Conservation (phyloP, 768 basidiomycete species). For the Phylloporus sp. region DNA sequence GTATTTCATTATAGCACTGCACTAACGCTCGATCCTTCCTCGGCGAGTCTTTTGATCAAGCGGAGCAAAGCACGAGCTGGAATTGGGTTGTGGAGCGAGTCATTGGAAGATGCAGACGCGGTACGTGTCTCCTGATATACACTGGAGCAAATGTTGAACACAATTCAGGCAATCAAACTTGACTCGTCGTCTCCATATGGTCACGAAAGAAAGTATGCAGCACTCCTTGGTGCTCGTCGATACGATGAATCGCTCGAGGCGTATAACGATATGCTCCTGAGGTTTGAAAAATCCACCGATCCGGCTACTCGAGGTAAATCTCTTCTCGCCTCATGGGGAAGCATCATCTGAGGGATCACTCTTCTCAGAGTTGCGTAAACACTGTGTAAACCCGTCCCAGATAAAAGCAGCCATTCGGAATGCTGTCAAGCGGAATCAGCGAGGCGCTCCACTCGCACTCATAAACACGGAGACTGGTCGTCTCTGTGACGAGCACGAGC, state of each 20-base stretch:
- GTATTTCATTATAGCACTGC: neutral
- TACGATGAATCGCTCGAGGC: constrained; percentile 3
- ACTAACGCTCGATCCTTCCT: neutral
- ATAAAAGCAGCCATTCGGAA: neutral
- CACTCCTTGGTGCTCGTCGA: neutral
- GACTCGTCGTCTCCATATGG: constrained; percentile 1
- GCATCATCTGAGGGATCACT: neutral
- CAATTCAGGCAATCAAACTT: neutral
- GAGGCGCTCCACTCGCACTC: neutral
- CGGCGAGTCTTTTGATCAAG: neutral
- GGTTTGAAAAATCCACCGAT: neutral
- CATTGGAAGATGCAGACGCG: neutral
- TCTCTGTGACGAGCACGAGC: neutral
- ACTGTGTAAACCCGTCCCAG: neutral
- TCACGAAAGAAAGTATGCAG: constrained; percentile 1
- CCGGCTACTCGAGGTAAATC: neutral
- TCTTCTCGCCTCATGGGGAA: neutral
- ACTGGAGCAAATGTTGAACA: neutral
- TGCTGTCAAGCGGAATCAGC: neutral
- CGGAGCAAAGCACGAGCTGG: neutral
- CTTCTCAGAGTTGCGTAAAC: neutral
- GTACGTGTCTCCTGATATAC: neutral
- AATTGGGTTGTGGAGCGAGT: neutral
- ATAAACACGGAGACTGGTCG: neutral
- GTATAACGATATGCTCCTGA: neutral